Conservation (phyloP, 768 basidiomycete genomes). For the Suillus subalutaceus region DNA sequence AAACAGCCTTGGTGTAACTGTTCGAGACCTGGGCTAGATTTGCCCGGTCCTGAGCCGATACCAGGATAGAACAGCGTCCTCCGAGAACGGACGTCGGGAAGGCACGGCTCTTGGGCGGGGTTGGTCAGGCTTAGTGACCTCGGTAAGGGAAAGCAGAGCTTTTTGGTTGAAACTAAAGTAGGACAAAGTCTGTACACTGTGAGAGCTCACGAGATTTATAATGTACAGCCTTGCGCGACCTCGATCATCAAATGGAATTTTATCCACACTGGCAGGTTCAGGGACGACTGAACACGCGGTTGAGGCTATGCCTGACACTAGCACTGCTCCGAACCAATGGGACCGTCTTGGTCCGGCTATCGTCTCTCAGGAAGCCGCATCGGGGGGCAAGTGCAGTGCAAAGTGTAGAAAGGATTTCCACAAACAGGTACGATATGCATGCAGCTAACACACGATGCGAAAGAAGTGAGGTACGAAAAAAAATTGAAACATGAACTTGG, state of each 20-base stretch:
- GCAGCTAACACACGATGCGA: constrained; percentile 13
- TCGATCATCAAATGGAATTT: constrained; percentile 16
- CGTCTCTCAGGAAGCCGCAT: constrained; percentile 3
- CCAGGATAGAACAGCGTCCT: constrained; percentile 5
- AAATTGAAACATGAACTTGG: constrained; percentile 16
- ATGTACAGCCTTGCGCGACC: constrained; percentile 6
- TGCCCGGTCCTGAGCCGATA: constrained; percentile 5
- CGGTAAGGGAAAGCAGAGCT: constrained; percentile 7
- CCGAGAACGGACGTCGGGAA: constrained; percentile 3
- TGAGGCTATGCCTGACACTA: constrained; percentile 14
- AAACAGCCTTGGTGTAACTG: constrained; percentile 8
- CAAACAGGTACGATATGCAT: constrained; percentile 15
- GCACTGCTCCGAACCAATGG: constrained; percentile 7
- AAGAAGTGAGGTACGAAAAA: constrained; percentile 15
- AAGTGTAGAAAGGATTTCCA: constrained; percentile 4
- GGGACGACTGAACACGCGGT: constrained; percentile 6
- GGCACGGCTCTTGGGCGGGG: constrained; percentile 11
- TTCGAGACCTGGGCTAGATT: constrained; percentile 24
- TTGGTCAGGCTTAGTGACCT: constrained; percentile 5
- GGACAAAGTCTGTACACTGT: constrained; percentile 12
- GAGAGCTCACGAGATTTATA: constrained; percentile 2
- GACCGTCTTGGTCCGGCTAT: not conserved
- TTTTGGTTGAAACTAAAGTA: constrained; percentile 7
- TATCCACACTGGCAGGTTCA: constrained; percentile 9
- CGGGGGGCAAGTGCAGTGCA: not conserved